Evolutionary conservation across 768 basidiomycete species (phyloP), one percentile per base, ranked within the genome.

Genomic region (Mrakia gelida): DNA sequence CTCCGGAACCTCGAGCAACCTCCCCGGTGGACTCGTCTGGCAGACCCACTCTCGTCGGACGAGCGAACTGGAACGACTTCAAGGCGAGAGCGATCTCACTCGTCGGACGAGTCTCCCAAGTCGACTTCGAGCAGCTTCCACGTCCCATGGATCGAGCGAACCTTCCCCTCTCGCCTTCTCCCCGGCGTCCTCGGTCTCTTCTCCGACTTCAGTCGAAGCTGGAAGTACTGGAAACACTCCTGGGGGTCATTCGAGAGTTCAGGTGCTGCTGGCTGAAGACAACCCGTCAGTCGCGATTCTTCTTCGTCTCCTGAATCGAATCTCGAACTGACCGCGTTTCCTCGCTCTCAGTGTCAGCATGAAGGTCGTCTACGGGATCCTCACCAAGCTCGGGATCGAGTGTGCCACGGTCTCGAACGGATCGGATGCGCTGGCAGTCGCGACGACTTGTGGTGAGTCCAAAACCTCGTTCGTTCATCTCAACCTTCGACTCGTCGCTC

Each of bases 321-420:
- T n/a, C 26, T 32, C 41, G 38, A 16, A 34, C 71, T 78, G 70
- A 72, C 26, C n/a, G 56, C 21, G 43, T 26, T 26, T 49, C 10
- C 30, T 34, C 6, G 5, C 34, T 9, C 7, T 78, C 43, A 78
- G 77, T 18, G 98, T 98, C 80, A 96, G 95, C 0, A 92, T 93
- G 45, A 98, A 98, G 87, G 98, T 99, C 71, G 91, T 98, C 71
- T 95, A 98, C 84, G 98, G 95, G 2, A 85, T 98, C 65, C 88
- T 99, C 68, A 92, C 93, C 79, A 91, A 95, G 52, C 89, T 98
- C 79, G 97, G 97, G 1, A 98, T 96, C 84, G 91, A 95, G 26
- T 94, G 93, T 84, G 91, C 98, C 15, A 92, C 98, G 13, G 97
- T 98, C 26, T 90, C 94, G 62, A 95, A 98, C 85, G 97, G 97